These are phyloP conservation scores for Vinca minor DNA, from an alignment of 257 asterid species.

Conservation along the genomic window DNA sequence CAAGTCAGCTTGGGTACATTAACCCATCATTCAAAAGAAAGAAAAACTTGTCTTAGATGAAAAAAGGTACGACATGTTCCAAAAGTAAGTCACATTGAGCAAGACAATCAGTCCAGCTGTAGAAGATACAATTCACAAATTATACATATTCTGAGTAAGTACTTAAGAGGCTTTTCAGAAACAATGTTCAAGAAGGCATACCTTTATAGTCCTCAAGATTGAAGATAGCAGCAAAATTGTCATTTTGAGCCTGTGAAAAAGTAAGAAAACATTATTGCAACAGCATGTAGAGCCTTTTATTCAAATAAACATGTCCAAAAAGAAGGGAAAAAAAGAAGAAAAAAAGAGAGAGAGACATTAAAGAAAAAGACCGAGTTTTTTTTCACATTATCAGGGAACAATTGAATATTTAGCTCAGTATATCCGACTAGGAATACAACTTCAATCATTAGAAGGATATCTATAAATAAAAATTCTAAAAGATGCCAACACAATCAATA, in stretches of 20 bases:
- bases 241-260: slow-evolving; percentile 69
- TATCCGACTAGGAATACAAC: not conserved
- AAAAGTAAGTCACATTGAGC: not conserved
- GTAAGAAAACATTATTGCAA: slow-evolving; percentile 3
- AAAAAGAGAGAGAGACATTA: not conserved
- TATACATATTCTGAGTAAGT: not conserved
- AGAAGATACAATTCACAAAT: not conserved
- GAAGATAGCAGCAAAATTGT: slow-evolving; percentile 67
- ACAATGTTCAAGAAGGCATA: slow-evolving; percentile 20
- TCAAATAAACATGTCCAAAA: not conserved
- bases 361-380: not conserved
- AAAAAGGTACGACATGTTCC: not conserved
- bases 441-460: not conserved
- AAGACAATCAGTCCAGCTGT: not conserved
- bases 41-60: not conserved
- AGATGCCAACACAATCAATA: slow-evolving; percentile 4
- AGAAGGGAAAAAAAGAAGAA: no score
- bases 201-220: slow-evolving; percentile 98
- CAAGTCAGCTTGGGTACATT: not conserved
- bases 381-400: not conserved
- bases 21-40: not conserved
- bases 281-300: not conserved
- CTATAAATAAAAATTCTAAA: not conserved
- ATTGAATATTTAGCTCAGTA: not conserved
- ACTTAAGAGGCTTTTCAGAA: not conserved